Percentiles rank a stretch among this genome's conserved stretches.
These are phyloP conservation scores for Beauveria australis DNA, from an alignment of 2,329 filamentous ascomycete genomes.

Conservation along the genomic window DNA sequence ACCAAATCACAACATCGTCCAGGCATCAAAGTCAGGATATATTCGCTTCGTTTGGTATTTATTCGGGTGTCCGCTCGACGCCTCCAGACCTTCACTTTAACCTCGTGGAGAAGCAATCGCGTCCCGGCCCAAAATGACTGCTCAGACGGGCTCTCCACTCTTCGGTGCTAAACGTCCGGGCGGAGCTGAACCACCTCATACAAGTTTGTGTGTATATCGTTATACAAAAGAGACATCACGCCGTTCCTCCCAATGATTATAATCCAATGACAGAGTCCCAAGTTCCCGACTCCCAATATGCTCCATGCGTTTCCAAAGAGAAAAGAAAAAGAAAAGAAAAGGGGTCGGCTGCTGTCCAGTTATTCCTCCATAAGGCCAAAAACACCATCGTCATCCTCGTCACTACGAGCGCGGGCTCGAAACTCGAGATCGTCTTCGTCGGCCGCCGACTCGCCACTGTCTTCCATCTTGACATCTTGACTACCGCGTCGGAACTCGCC, in stretches of 20 bases:
- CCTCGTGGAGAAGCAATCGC: slow-evolving; percentile 52
- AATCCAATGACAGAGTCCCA: slow-evolving; percentile 24
- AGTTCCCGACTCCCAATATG: slow-evolving; percentile 13
- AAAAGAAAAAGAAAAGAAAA: slow-evolving; percentile 15
- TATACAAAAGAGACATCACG: slow-evolving; percentile 42
- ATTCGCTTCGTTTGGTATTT: slow-evolving; percentile 28
- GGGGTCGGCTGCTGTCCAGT: slow-evolving; percentile 18
- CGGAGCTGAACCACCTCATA: slow-evolving; percentile 54
- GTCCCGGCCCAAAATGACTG: slow-evolving; percentile 15
- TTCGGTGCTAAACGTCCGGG: slow-evolving; percentile 59
- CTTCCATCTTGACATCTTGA: slow-evolving; percentile 60
- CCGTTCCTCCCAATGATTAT: slow-evolving; percentile 22
- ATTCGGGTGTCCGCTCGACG: slow-evolving; percentile 53
- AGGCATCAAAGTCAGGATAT: slow-evolving; percentile 14
- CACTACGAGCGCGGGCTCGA: slow-evolving; percentile 56
- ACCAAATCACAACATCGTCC: background rate
- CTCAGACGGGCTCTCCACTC: slow-evolving; percentile 45
- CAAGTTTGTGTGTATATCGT: slow-evolving; percentile 31
- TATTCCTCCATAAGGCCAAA: slow-evolving; percentile 96
- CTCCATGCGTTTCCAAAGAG: slow-evolving; percentile 17
- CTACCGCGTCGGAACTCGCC: slow-evolving; percentile 42
- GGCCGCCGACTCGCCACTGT: slow-evolving; percentile 53
- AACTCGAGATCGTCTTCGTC: slow-evolving; percentile 61
- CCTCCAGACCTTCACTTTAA: slow-evolving; percentile 60
- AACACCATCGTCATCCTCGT: slow-evolving; percentile 90